Base-by-base conservation (phyloP, 164 flowering plant genomes). In the grape (Vitis vinifera) region DNA sequence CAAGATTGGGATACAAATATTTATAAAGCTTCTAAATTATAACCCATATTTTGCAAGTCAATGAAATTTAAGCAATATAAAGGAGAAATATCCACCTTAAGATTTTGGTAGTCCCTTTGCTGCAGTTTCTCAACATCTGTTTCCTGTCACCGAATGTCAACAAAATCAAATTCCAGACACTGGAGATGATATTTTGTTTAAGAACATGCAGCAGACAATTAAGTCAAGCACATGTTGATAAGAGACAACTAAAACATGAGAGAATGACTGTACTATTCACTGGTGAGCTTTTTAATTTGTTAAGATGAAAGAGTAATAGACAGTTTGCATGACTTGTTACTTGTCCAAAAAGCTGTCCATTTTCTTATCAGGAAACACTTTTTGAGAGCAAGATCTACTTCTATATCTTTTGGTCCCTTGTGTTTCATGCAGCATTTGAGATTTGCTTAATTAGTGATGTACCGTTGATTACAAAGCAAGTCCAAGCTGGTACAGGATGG, bases 71-170 rank as follows among this genome's bases (percentile, higher is more conserved):
- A 53, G 44, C 50, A 7, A 58, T 47, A 23, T 23, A 23, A 23
- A 1, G 2, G 27, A 23, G 27, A 51, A 9, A 30, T 68, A 47
- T 75, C 63, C 53, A 92, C 99, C 97, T 93, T 89, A 65, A 95
- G 77, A 76, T 87, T 91, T 68, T 64, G 71, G 74, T 92, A 95
- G 75, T 95, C 98, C 80, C 99, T 88, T 82, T 90, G 88, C 77
- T 92, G 99, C 74, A 95, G 78, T 77, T 88, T 90, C 80, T 95
- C 99, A 73, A 95, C 92, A 78, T 95, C 98, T 49, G 92, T 78
- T 87, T 95, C 99, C 99, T 95, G 84, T 29, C 51, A 75, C 9
- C 19, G 1, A 51, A 65, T 60, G 23, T 30, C 65, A 29, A 5
- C 19, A 70, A 52, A 53, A 27, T 48, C 30, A 60, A 63, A 63